Base-by-base conservation (phyloP, 768 basidiomycete genomes). In the Lentinus brumalis region DNA sequence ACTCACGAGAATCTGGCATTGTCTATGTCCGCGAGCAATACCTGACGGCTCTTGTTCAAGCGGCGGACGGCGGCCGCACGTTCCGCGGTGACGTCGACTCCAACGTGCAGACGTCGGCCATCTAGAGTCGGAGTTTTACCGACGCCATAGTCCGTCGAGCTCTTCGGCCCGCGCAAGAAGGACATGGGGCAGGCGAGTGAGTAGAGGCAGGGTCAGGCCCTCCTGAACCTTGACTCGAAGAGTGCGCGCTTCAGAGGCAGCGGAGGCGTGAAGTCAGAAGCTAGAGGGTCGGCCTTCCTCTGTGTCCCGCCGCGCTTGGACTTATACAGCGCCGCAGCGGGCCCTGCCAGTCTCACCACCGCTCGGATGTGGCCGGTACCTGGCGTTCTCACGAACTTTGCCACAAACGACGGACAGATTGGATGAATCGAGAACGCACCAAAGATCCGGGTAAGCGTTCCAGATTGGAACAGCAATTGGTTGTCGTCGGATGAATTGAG, bases 21-120 rank as follows among this genome's bases (percentile, higher is more conserved):
- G 72, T 83, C 82, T 58, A 84, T 71, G 65, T 84, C 81, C 12
- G 76, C 74, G 11, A 84, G 75, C 29, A 81, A 78, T 3, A 78
- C 80, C 11, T 77, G 72, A 30, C 82, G 71, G 18, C 73, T 70
- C 51, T 79, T 76, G 69, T 70, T 70, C 46, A 74, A 66, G 46
- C 42, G 62, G 56, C 52, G 60, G 39, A 54, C 53, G 8, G 53
- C 46, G 7, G 45, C 39, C 15, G 26, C 51, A 10, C 40, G 30
- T 35, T 35, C 16, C 26, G 35, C 46, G 26, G 16, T 49, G n/a
- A n/a, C 15, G 16, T 47, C 47, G 41, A 9, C 53, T 35, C 44
- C 50, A n/a, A 57, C 54, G 56, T 45, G 46, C 29, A 35, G 29
- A 49, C 54, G 45, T 56, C 41, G n/a, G 42, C 18, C 60, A 40